Conservation (phyloP, 768 basidiomycete genomes). For the Boletus rubroflammeus region DNA sequence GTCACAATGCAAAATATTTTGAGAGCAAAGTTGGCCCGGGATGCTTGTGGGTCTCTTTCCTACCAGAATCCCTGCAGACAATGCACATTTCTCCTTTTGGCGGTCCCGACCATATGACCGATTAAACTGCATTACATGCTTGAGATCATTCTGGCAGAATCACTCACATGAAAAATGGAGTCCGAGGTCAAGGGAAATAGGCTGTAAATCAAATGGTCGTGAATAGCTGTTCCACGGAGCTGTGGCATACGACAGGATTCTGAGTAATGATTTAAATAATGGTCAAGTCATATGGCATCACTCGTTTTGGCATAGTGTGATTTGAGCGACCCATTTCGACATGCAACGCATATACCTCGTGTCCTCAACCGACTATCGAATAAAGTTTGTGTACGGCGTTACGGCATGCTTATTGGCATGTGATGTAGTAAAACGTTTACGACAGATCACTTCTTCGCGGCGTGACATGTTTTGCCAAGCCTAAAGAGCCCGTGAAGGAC, state of each 20-base stretch:
- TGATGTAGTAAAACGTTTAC: neutral
- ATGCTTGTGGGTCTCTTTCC: neutral
- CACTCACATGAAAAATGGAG: neutral
- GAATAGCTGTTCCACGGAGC: neutral
- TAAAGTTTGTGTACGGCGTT: neutral
- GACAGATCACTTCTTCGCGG: neutral
- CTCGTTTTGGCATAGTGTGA: no score
- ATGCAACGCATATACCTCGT: neutral
- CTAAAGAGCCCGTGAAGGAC: neutral
- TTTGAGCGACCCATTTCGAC: no score
- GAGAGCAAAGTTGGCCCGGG: no score
- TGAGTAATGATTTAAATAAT: neutral
- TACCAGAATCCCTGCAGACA: neutral
- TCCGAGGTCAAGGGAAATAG: neutral
- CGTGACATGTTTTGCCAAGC: neutral
- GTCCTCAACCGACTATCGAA: neutral
- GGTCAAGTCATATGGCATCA: neutral
- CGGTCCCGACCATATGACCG: neutral
- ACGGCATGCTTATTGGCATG: neutral
- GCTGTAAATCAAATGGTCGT: neutral
- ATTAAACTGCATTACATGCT: neutral
- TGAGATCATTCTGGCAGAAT: neutral
- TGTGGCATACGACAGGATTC: neutral
- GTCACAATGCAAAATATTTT: no score
- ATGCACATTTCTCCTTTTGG: neutral